Evolutionary conservation across 2,329 filamentous ascomycete species (phyloP).

Genomic region (Dothideomycetes sp.): DNA sequence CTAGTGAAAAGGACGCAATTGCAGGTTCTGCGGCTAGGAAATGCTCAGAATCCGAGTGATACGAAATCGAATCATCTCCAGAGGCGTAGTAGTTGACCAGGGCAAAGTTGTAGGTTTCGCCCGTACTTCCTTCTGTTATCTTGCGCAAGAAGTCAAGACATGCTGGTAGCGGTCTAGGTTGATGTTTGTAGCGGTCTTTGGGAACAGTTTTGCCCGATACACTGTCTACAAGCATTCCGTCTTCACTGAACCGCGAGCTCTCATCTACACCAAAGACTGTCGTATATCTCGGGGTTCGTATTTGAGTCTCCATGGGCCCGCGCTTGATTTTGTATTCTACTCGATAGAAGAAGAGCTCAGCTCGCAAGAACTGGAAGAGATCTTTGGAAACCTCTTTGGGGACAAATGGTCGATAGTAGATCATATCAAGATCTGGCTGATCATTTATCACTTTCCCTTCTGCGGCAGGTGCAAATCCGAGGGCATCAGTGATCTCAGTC

Average conservation of each 20-base stretch:
- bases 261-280: conserved; percentile 53
- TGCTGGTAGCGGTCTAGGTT: conserved; percentile 58
- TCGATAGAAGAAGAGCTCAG: conserved; percentile 64
- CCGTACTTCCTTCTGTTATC: conserved; percentile 54
- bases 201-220: conserved; percentile 29
- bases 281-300: conserved; percentile 47
- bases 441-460: conserved; percentile 50
- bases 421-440: conserved; percentile 58
- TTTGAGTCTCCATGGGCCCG: conserved; percentile 40
- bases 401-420: conserved; percentile 68
- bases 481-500: conserved; percentile 25
- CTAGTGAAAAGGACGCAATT: conserved; percentile 66
- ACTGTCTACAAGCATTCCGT: conserved; percentile 9
- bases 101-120: conserved; percentile 64
- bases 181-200: conserved; percentile 43
- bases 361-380: conserved; percentile 60
- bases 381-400: conserved; percentile 43
- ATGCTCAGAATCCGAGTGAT: conserved; percentile 69
- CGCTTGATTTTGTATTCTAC: conserved; percentile 58
- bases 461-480: conserved; percentile 32
- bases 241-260: conserved; percentile 48
- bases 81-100: conserved; percentile 77
- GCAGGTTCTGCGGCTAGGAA: conserved; percentile 60
- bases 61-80: conserved; percentile 65
- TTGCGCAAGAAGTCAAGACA: conserved; percentile 55